Evolutionary conservation across 768 basidiomycete species (phyloP).

Genomic region (Dendrothele bispora): DNA sequence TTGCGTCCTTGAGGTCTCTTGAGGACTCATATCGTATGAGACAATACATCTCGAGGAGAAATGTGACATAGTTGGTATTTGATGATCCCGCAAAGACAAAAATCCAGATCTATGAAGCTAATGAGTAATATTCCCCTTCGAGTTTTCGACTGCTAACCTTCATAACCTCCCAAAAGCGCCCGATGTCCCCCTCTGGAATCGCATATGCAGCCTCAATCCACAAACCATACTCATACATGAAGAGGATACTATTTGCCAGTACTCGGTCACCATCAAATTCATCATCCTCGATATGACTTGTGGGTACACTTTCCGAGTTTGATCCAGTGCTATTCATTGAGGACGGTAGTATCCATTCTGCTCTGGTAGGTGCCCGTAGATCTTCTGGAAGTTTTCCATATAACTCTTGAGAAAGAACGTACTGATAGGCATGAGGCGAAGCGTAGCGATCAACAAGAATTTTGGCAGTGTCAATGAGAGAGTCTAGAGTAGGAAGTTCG

Average conservation of each 20-base stretch:
- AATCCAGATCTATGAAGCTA: slow-evolving; percentile 16
- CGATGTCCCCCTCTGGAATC: slow-evolving; percentile 28
- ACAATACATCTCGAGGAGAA: slow-evolving; percentile 21
- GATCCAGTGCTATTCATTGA: not conserved
- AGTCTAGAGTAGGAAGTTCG: slow-evolving; percentile 1
- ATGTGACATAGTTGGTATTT: slow-evolving; percentile 20
- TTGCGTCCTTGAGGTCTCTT: slow-evolving; percentile 8
- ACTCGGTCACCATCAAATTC: slow-evolving; percentile 21
- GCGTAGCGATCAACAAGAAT: not conserved
- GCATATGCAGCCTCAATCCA: slow-evolving; percentile 21
- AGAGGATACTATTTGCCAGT: slow-evolving; percentile 20
- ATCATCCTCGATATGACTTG: slow-evolving; percentile 3
- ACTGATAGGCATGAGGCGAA: not conserved
- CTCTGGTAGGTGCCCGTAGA: too few species aligned
- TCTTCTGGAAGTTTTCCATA: too few species aligned
- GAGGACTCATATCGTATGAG: slow-evolving; percentile 12
- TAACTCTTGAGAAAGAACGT: not conserved
- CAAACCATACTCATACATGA: slow-evolving; percentile 17
- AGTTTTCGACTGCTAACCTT: slow-evolving; percentile 18
- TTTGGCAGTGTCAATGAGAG: not conserved
- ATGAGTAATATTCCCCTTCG: not conserved
- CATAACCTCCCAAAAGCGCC: slow-evolving; percentile 24
- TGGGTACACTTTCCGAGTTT: not conserved
- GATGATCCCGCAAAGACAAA: slow-evolving; percentile 24
- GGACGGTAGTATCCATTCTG: too few species aligned